Evolutionary conservation across 129 eudicot genomes (phyloP).

Genomic region (Flaveria linearis): DNA sequence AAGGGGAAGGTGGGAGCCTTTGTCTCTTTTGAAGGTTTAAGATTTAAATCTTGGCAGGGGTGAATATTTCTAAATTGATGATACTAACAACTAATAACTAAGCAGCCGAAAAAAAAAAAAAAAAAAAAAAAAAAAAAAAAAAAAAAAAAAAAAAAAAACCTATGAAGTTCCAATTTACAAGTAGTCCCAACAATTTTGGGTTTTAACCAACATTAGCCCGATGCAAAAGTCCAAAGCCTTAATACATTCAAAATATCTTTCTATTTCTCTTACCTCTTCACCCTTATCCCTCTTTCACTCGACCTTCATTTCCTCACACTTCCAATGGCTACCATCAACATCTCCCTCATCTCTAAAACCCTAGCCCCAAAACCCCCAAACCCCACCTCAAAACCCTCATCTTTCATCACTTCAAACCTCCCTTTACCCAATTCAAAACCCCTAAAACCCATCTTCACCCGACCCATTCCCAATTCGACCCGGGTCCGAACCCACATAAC

Average conservation of each 20-base stretch:
- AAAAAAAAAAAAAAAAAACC: no score
- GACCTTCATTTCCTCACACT: neutral
- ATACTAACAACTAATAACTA: no score
- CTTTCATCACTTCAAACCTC: slow-evolving; percentile 31
- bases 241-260: neutral
- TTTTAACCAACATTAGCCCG: neutral
- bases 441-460: slow-evolving; percentile 32
- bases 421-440: slow-evolving; percentile 30
- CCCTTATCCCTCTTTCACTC: slow-evolving; percentile 38
- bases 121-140: no score
- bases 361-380: slow-evolving; percentile 44
- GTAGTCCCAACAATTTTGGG: neutral
- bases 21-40: no score
- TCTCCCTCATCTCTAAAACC: slow-evolving; percentile 71
- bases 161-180: neutral
- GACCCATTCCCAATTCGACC: slow-evolving; percentile 30
- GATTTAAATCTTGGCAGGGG: no score
- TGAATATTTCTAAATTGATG: no score
- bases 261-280: neutral
- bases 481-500: slow-evolving; percentile 30
- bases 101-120: no score
- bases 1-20: no score
- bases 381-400: slow-evolving; percentile 28
- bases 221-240: neutral
- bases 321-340: slow-evolving; percentile 69